A percentile compares a stretch with the other conserved stretches of the same genome.
phyloP scores from a whole-genome alignment of 768 basidiomycete genomes.

The Exsudoporus frostii region DNA sequence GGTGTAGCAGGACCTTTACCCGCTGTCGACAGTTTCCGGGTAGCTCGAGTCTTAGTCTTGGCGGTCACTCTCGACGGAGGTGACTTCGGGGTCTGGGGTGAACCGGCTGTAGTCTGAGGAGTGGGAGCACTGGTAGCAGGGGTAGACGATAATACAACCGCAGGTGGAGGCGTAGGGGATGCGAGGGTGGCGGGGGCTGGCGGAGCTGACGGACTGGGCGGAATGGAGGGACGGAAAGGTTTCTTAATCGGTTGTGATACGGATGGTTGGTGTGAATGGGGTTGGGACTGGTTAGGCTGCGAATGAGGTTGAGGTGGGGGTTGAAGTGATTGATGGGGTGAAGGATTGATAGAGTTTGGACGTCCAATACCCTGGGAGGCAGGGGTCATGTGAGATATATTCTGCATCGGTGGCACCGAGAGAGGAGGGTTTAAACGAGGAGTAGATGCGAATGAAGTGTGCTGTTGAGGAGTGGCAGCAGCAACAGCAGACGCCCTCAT shows the following conservation, averaged over 20 bases:
- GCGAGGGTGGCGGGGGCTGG: conserved; percentile 10
- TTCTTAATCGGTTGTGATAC: conserved; percentile 18
- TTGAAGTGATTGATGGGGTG: conserved; percentile 10
- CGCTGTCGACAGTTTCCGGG: conserved; percentile 31
- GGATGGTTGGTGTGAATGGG: conserved; percentile 2
- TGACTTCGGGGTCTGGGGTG: conserved; percentile 68
- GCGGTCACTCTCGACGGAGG: conserved; percentile 53
- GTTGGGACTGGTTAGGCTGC: conserved; percentile 8
- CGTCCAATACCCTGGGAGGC: conserved; percentile 27
- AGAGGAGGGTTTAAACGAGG: conserved; percentile 11
- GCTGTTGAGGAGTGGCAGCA: conserved; percentile 5
- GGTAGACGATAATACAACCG: conserved; percentile 43
- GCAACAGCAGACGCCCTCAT: conserved; percentile 18
- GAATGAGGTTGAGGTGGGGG: conserved; percentile 6
- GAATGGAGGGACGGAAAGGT: conserved; percentile 8
- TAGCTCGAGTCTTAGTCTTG: conserved; percentile 44
- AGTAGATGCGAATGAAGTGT: neutral
- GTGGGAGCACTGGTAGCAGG: conserved; percentile 46
- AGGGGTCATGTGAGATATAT: conserved; percentile 17
- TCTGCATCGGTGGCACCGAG: conserved; percentile 18
- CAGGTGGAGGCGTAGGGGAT: conserved; percentile 47
- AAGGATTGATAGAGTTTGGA: conserved; percentile 30
- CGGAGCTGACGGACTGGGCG: conserved; percentile 24
- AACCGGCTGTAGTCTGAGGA: conserved; percentile 42
- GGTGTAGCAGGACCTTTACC: conserved; percentile 34